These are phyloP conservation scores for Dendrostoma leiphaemia DNA, from an alignment of 2,329 filamentous ascomycete species.

Conservation along the genomic window DNA sequence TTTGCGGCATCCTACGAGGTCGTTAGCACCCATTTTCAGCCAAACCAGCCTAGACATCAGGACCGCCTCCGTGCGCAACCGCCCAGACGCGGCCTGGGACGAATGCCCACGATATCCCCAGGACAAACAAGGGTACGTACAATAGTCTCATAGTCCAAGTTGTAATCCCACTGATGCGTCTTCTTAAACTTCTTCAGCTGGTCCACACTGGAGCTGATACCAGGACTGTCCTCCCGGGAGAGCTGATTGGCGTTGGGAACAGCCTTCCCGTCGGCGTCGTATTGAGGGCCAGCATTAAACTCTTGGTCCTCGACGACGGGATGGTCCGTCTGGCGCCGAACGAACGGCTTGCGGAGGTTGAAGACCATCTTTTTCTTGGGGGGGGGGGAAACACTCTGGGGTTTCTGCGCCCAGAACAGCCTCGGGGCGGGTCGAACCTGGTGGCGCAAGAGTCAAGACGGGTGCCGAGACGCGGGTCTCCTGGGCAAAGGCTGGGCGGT, in stretches of 20 bases:
- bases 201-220: constrained; percentile 8
- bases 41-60: too few relatives aligned
- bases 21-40: neutral
- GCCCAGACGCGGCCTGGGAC: neutral
- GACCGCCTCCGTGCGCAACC: too few relatives aligned
- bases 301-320: constrained; percentile 5
- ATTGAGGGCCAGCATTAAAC: neutral
- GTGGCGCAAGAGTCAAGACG: neutral
- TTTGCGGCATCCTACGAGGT: neutral
- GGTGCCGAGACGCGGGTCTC: neutral
- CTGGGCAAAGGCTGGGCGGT: too few relatives aligned
- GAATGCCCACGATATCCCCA: too few relatives aligned
- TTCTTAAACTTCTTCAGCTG: constrained; percentile 18
- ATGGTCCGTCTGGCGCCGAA: constrained; percentile 9
- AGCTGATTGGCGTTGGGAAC: neutral
- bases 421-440: too few relatives aligned
- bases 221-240: neutral
- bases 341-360: constrained; percentile 12
- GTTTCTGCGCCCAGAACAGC: too few relatives aligned
- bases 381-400: neutral
- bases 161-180: constrained; percentile 16
- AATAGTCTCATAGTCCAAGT: constrained; percentile 13
- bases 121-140: too few relatives aligned
- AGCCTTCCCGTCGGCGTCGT: constrained; percentile 11
- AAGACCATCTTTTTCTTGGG: constrained; percentile 10